phyloP scores from a whole-genome alignment of 2,329 filamentous ascomycete genomes.

The Aspergillus fumigatus region DNA sequence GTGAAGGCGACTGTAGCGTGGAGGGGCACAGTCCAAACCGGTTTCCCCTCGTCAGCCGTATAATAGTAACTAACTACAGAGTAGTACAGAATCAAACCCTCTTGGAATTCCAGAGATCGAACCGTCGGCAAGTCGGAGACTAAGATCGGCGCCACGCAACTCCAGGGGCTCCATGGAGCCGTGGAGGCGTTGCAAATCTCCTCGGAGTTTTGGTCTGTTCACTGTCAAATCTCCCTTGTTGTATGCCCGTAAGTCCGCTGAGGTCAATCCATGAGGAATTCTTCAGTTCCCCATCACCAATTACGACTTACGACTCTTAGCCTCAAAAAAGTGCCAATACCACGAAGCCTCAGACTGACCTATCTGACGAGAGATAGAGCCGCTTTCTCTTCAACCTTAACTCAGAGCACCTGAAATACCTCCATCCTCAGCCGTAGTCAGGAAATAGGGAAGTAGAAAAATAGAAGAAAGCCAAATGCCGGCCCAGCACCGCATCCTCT shows the following conservation, averaged over 20 bases:
- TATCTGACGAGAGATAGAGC: neutral
- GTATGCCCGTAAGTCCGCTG: neutral
- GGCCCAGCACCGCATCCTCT: slow-evolving; percentile 1
- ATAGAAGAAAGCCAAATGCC: neutral
- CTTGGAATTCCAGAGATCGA: too few species aligned
- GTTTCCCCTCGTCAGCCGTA: too few species aligned
- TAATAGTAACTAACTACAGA: too few species aligned
- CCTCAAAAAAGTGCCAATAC: neutral
- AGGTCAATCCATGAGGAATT: neutral
- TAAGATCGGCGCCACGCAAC: too few species aligned
- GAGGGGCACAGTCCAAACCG: too few species aligned
- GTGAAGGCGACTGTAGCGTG: too few species aligned
- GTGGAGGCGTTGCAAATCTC: neutral
- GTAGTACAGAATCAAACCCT: too few species aligned
- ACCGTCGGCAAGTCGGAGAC: too few species aligned
- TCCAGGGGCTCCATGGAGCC: too few species aligned
- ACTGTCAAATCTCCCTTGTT: too few species aligned
- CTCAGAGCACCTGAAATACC: neutral
- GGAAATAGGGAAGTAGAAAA: too few species aligned
- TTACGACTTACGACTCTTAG: neutral
- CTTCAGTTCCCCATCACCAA: neutral
- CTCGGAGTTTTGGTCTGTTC: neutral
- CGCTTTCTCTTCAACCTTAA: neutral
- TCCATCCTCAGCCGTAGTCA: neutral
- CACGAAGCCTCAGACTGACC: neutral